Conservation (phyloP, 2,329 filamentous ascomycete species). For the Colletotrichum sp. region DNA sequence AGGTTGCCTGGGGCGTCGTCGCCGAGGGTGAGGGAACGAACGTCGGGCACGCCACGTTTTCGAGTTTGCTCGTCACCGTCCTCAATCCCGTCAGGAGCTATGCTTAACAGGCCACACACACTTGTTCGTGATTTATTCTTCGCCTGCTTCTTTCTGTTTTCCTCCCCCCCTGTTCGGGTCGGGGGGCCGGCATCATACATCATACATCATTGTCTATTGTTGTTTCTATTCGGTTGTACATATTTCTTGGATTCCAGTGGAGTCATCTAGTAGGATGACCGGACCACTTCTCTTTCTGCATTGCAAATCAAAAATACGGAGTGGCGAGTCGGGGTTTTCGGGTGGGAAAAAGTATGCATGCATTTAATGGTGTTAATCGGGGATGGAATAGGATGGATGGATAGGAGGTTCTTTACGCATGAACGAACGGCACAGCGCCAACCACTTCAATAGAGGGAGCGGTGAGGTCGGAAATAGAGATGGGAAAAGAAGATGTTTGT, state of each 20-base stretch:
- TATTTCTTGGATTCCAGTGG: not conserved
- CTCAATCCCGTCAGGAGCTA: conserved; percentile 42
- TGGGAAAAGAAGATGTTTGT: not conserved
- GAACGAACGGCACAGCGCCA: not conserved
- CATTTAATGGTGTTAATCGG: conserved; percentile 5
- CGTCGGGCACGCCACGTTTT: conserved; percentile 50
- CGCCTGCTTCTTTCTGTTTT: not conserved
- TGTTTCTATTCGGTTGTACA: not conserved
- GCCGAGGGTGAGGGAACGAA: conserved; percentile 39
- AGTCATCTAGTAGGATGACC: not conserved
- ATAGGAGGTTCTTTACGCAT: not conserved
- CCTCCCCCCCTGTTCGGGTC: not conserved
- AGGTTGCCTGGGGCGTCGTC: conserved; percentile 52
- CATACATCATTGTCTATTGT: not conserved
- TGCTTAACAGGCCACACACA: conserved; percentile 29
- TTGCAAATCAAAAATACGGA: not conserved
- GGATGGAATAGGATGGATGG: not conserved
- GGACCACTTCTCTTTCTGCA: not conserved
- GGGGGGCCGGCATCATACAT: not conserved
- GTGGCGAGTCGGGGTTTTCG: not conserved
- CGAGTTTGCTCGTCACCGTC: conserved; percentile 34
- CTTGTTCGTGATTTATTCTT: not conserved
- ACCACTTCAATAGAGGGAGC: not conserved
- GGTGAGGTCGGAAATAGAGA: not conserved
- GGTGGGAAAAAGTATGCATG: not conserved